Evolutionary conservation across 2,329 filamentous ascomycete genomes (phyloP), one percentile per base, ranked within the genome.

Genomic region (Pseudocercospora cruenta): DNA sequence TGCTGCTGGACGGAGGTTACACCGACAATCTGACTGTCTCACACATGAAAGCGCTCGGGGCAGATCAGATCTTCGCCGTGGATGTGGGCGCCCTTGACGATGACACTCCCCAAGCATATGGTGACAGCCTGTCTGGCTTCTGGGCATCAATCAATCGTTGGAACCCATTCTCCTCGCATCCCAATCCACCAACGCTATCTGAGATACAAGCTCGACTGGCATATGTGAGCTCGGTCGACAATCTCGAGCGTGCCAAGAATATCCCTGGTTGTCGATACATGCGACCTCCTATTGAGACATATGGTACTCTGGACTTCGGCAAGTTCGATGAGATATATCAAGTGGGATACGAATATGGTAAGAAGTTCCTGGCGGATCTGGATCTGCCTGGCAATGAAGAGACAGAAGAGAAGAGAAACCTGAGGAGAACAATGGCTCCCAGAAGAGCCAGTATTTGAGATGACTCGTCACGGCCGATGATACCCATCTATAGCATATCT

Each of bases 311-410:
- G 31, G 95, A 99, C 65, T 99, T 99, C 82, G 92, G 89, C 68
- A 97, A 96, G 79, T 99, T 99, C 78, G 94, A 98, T 74, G 96
- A 99, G 83, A 94, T 99, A 62, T 97, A 96, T 75, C 85, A 91
- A 71, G 86, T 97, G 10, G 96, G 95, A 1, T 96, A 97, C 79
- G 85, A 87, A 62, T 99, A 90, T 75, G 95, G 93, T 4, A 90
- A 91, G 77, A 88, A 92, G 62, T 97, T 90, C 77, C 79, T 99
- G 70, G 87, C 88, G 61, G 86, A 89, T 72, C 82, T 98, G 77
- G 89, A 89, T 45, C 80, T 99, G 70, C 87, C 87, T 16, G 80
- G 84, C 6, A 79, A 81, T 72, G 82, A 81, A 72, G 82, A 82
- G 76, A 84, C 80, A 67, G 81, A 84, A 76, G 82, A 83, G 75